These are phyloP conservation scores for Nakazawaea ishiwadae DNA, from an alignment of 805 yeast genomes.

Conservation along the genomic window DNA sequence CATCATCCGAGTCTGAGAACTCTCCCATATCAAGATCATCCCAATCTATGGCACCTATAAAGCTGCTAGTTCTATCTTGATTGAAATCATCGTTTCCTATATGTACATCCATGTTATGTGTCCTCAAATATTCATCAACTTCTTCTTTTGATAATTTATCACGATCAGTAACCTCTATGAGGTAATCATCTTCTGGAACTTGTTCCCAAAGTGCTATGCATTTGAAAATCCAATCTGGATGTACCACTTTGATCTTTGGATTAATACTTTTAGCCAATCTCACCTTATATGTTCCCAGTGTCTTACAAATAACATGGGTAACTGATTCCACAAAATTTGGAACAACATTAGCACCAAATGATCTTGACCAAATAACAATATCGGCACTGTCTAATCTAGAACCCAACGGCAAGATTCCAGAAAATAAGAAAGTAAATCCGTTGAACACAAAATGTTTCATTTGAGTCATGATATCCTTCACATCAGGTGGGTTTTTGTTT, in stretches of 20 bases:
- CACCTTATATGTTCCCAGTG: conserved; percentile 80
- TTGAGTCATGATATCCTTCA: conserved; percentile 66
- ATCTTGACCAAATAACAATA: conserved; percentile 86
- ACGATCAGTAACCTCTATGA: conserved; percentile 46
- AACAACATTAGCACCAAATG: conserved; percentile 86
- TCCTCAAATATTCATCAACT: conserved; percentile 38
- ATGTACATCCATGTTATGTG: no score
- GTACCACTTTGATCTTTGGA: conserved; percentile 67
- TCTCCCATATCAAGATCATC: conserved; percentile 52
- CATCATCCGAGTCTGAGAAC: conserved; percentile 41
- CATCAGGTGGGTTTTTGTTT: conserved; percentile 45
- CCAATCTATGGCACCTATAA: conserved; percentile 35
- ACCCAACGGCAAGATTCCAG: conserved; percentile 90
- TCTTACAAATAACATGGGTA: conserved; percentile 84
- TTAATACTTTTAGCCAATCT: conserved; percentile 65
- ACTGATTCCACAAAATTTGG: conserved; percentile 66
- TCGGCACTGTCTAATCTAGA: conserved; percentile 69
- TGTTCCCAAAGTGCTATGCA: conserved; percentile 77
- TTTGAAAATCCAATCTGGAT: conserved; percentile 88
- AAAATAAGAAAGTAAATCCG: conserved; percentile 69
- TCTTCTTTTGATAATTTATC: conserved; percentile 38
- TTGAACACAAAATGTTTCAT: conserved; percentile 66
- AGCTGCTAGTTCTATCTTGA: conserved; percentile 17
- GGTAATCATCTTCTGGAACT: conserved; percentile 57
- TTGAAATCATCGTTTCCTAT: no score